Conservation (phyloP, 1,284 basidiomycete genomes). For the Anthracocystis setariae region DNA sequence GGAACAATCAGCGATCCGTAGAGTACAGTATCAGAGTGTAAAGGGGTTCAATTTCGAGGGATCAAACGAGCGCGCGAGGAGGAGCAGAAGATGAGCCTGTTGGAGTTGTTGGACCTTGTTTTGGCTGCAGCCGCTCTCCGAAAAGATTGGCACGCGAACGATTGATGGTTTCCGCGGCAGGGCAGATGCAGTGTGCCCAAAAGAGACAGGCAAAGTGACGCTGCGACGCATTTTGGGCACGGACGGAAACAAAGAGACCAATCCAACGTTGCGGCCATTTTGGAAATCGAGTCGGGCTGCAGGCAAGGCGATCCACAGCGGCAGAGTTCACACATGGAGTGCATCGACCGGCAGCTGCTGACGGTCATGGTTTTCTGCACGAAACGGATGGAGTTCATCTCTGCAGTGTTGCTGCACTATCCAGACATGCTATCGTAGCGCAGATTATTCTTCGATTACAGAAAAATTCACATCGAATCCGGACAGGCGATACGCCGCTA, state of each 20-base stretch:
- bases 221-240: slow-evolving; percentile 4
- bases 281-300: too few relatives aligned
- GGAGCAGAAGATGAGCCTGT: background rate
- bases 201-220: slow-evolving; percentile 6
- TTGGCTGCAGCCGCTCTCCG: background rate
- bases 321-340: background rate
- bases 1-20: background rate
- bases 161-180: background rate
- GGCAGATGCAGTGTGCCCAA: background rate
- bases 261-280: too few relatives aligned
- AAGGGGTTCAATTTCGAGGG: background rate
- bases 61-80: background rate
- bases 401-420: slow-evolving; percentile 4
- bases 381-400: background rate
- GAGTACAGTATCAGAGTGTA: background rate
- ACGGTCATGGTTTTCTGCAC: too few relatives aligned
- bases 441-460: too few relatives aligned
- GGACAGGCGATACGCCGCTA: background rate
- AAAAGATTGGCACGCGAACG: too few relatives aligned
- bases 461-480: too few relatives aligned
- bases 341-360: slow-evolving; percentile 5
- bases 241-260: slow-evolving; percentile 1
- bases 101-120: slow-evolving; percentile 1
- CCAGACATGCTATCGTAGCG: too few relatives aligned
- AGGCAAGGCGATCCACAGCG: too few relatives aligned